Evolutionary conservation across 805 yeast species (phyloP).

Genomic region (Candida taoyuanica): DNA sequence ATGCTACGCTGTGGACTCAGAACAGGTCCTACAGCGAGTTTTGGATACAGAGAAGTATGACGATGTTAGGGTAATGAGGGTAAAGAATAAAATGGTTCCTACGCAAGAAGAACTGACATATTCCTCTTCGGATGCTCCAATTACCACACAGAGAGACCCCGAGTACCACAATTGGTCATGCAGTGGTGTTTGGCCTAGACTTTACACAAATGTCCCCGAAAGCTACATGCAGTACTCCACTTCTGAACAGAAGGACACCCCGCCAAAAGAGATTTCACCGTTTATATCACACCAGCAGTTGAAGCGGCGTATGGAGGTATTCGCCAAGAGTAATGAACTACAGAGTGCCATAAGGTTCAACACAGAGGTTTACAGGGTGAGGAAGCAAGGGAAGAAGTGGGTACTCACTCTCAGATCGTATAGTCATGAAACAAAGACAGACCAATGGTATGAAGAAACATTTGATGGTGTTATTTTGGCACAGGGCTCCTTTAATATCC

Average conservation of each 20-base stretch:
- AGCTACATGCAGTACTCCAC: constrained; percentile 35
- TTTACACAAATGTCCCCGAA: constrained; percentile 38
- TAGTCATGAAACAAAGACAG: constrained; percentile 17
- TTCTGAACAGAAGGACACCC: constrained; percentile 21
- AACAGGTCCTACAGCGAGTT: constrained; percentile 27
- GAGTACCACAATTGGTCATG: constrained; percentile 34
- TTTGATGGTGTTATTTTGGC: constrained; percentile 58
- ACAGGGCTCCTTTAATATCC: constrained; percentile 54
- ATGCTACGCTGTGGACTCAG: constrained; percentile 20
- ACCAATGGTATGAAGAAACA: constrained; percentile 40
- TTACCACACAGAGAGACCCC: constrained; percentile 25
- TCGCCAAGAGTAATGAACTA: constrained; percentile 29
- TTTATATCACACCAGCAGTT: constrained; percentile 36
- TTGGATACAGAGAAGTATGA: constrained; percentile 32
- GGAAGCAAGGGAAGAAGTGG: constrained; percentile 32
- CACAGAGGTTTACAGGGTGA: constrained; percentile 37
- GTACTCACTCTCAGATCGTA: constrained; percentile 27
- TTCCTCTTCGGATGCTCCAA: constrained; percentile 19
- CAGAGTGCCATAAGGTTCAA: constrained; percentile 32
- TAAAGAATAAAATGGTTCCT: constrained; percentile 15
- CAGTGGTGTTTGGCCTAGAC: constrained; percentile 32
- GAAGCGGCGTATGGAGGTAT: constrained; percentile 26
- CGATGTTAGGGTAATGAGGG: constrained; percentile 29
- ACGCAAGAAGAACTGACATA: constrained; percentile 16
- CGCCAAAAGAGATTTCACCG: constrained; percentile 27